Percentiles rank a stretch among this genome's conserved stretches.
Evolutionary conservation across 2,329 filamentous ascomycete species (phyloP).

Genomic region (Fragosphaeria purpurea): DNA sequence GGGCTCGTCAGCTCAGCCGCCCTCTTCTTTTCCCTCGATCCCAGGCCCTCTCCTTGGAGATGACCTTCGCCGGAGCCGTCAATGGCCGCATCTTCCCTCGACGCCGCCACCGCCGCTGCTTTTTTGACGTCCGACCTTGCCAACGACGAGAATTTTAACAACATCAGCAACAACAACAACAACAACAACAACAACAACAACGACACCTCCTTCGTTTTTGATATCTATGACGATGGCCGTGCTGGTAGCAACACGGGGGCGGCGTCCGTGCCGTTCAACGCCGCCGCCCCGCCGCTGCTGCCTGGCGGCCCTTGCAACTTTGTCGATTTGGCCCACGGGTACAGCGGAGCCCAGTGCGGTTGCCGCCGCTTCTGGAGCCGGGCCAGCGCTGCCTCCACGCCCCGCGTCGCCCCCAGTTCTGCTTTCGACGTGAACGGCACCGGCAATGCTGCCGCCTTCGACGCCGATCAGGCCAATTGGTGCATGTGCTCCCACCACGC

Average conservation of each 20-base stretch:
- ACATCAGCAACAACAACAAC: background rate
- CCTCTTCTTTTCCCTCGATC: background rate
- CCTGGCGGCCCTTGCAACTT: constrained; percentile 49
- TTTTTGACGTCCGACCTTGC: constrained; percentile 1
- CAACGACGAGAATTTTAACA: background rate
- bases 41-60: constrained; percentile 6
- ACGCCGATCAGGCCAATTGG: constrained; percentile 33
- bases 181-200: background rate
- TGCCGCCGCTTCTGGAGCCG: constrained; percentile 52
- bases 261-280: background rate
- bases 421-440: background rate
- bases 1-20: background rate
- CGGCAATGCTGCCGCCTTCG: constrained; percentile 18
- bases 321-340: constrained; percentile 41
- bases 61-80: constrained; percentile 20
- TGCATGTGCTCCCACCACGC: constrained; percentile 57
- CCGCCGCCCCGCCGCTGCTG: constrained; percentile 22
- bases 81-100: constrained; percentile 45
- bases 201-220: background rate
- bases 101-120: constrained; percentile 28
- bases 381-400: constrained; percentile 18
- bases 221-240: constrained; percentile 39
- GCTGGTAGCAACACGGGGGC: constrained; percentile 7
- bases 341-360: constrained; percentile 44
- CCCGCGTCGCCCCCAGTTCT: constrained; percentile 1